Evolutionary conservation across 208 protist genomes (phyloP).

Genomic region (Acanthamoeba lenticulata): DNA sequence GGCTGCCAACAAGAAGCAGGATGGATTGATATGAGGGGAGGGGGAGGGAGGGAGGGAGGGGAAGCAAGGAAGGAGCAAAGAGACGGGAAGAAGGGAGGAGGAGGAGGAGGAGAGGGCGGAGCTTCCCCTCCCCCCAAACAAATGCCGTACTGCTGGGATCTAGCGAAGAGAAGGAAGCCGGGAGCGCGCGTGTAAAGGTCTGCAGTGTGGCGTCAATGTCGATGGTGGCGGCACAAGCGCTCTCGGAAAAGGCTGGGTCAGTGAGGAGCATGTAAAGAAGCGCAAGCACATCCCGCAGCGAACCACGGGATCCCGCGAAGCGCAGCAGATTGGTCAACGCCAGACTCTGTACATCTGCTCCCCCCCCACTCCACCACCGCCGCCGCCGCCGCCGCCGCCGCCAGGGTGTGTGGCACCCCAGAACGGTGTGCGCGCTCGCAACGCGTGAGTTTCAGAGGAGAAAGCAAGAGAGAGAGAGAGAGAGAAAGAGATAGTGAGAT

Average conservation of each 20-base stretch:
- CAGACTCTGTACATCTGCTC: background rate
- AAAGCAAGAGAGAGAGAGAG: too few species aligned
- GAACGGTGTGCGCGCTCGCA: background rate
- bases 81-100: background rate
- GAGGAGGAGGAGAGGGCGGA: background rate
- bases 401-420: too few species aligned
- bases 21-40: too few species aligned
- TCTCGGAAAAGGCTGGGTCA: background rate
- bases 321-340: background rate
- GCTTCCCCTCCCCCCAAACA: too few species aligned
- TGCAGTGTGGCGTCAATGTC: background rate
- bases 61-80: background rate
- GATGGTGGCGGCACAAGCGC: background rate
- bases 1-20: too few species aligned
- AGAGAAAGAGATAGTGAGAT: background rate
- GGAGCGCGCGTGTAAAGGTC: background rate
- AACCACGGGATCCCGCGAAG: background rate
- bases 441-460: too few species aligned
- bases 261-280: slow-evolving; percentile 17
- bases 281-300: background rate
- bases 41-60: background rate
- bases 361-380: background rate
- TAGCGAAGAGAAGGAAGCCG: background rate
- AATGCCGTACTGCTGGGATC: background rate
- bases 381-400: too few species aligned